Percentiles rank a stretch among this genome's conserved stretches.
phyloP scores from a whole-genome alignment of 1,139 yeast genomes.

The Lodderomyces beijingensis region DNA sequence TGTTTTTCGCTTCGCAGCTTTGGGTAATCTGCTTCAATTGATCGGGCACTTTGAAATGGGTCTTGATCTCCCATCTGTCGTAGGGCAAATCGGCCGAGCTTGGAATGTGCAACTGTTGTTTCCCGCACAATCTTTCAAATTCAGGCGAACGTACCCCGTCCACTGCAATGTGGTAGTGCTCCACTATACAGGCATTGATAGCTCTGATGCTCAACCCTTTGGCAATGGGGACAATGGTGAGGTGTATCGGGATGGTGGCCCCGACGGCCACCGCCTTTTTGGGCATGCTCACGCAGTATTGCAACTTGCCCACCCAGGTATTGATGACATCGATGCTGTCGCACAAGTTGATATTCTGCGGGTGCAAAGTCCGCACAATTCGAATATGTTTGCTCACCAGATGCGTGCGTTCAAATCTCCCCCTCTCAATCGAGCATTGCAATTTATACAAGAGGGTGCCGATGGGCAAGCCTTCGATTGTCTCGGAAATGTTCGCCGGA shows the following conservation, averaged over 20 bases:
- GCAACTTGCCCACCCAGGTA: constrained; percentile 62
- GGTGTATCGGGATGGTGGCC: constrained; percentile 45
- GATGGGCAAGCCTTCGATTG: constrained; percentile 59
- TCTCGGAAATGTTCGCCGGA: constrained; percentile 61
- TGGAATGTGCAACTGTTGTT: constrained; percentile 26
- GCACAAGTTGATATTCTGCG: constrained; percentile 44
- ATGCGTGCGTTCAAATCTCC: constrained; percentile 44
- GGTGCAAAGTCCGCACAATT: constrained; percentile 48
- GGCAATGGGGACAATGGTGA: constrained; percentile 54
- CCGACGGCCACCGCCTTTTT: constrained; percentile 62
- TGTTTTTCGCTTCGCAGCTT: constrained; percentile 48
- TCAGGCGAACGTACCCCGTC: constrained; percentile 37
- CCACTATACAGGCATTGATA: constrained; percentile 48
- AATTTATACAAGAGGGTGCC: constrained; percentile 56
- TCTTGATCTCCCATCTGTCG: constrained; percentile 51
- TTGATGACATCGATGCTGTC: constrained; percentile 59
- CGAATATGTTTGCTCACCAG: constrained; percentile 29
- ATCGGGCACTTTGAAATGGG: constrained; percentile 48
- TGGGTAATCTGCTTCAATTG: constrained; percentile 53
- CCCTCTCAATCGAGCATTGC: constrained; percentile 52
- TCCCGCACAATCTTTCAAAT: constrained; percentile 37
- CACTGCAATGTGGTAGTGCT: constrained; percentile 40
- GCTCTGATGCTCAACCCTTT: constrained; percentile 51
- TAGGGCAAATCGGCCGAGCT: constrained; percentile 24
- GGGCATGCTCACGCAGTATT: constrained; percentile 55